phyloP scores from a whole-genome alignment of 2,329 filamentous ascomycete genomes.

The Rutstroemia sp. region DNA sequence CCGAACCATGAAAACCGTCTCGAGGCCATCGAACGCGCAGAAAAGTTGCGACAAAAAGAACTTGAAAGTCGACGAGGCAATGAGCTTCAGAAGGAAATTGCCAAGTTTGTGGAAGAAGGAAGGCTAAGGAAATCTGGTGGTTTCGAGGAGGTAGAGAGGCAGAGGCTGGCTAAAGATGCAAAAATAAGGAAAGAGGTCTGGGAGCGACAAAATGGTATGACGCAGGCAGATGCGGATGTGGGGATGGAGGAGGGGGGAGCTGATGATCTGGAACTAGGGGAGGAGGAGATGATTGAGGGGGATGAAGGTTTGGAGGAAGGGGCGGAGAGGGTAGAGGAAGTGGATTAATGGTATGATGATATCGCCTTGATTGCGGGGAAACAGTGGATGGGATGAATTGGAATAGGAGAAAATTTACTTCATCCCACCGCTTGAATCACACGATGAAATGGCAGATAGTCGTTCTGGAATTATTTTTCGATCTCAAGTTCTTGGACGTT shows the following conservation, averaged over 20 bases:
- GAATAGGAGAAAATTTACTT: no score
- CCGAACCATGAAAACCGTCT: slow-evolving; percentile 90
- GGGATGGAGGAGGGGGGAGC: background rate
- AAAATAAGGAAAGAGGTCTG: slow-evolving; percentile 73
- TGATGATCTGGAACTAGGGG: background rate
- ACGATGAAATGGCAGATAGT: no score
- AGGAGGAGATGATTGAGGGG: background rate
- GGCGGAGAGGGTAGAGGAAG: background rate
- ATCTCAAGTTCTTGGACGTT: no score
- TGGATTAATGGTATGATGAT: background rate
- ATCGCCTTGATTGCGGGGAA: no score
- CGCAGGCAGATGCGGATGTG: slow-evolving; percentile 22
- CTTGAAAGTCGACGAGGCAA: slow-evolving; percentile 66
- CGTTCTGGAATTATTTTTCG: no score
- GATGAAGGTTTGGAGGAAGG: background rate
- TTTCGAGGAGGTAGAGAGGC: slow-evolving; percentile 85
- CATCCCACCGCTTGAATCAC: no score
- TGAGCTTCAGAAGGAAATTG: slow-evolving; percentile 74
- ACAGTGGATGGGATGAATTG: no score
- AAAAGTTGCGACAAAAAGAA: slow-evolving; percentile 84
- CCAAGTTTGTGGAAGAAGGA: slow-evolving; percentile 77
- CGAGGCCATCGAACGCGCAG: slow-evolving; percentile 94
- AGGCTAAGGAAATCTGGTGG: slow-evolving; percentile 95
- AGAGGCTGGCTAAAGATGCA: slow-evolving; percentile 80
- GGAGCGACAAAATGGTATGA: slow-evolving; percentile 54